Percentiles rank a stretch among this genome's conserved stretches.
Conservation (phyloP, 306 rosid species). For the Glycine latifolia region DNA sequence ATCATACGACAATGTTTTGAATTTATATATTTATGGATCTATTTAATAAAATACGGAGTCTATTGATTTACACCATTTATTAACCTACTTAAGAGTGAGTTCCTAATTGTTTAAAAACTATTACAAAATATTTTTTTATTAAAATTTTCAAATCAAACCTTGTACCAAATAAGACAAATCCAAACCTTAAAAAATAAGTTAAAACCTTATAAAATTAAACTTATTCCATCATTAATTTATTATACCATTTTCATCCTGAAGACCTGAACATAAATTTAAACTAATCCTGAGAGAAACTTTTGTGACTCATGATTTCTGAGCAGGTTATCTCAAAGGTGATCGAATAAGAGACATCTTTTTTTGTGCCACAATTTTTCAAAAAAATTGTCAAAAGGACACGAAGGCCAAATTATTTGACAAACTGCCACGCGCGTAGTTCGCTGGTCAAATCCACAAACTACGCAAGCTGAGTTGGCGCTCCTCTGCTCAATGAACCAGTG, state of each 20-base stretch:
- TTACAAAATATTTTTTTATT: not conserved
- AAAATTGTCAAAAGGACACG: too few relatives aligned
- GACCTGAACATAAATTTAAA: not conserved
- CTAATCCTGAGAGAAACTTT: conserved; percentile 24
- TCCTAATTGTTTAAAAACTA: not conserved
- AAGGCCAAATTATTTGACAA: too few relatives aligned
- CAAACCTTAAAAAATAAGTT: not conserved
- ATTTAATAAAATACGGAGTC: not conserved
- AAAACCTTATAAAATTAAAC: not conserved
- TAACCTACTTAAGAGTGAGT: not conserved
- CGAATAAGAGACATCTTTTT: too few relatives aligned
- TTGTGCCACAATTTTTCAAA: too few relatives aligned
- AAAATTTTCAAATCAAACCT: not conserved
- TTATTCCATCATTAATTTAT: not conserved
- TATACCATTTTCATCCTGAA: not conserved
- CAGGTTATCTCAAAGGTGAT: conserved; percentile 19
- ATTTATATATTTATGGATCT: not conserved
- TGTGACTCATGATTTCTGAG: conserved; percentile 9
- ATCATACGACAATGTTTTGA: not conserved
- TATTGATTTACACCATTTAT: not conserved
- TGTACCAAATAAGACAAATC: too few relatives aligned
- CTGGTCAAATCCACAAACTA: too few relatives aligned
- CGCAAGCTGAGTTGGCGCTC: too few relatives aligned
- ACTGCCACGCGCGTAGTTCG: too few relatives aligned
- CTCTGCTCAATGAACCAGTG: too few relatives aligned